Evolutionary conservation across 75 land plant genomes (phyloP), one percentile per base, ranked within the genome.

Genomic region (Picea glauca): DNA sequence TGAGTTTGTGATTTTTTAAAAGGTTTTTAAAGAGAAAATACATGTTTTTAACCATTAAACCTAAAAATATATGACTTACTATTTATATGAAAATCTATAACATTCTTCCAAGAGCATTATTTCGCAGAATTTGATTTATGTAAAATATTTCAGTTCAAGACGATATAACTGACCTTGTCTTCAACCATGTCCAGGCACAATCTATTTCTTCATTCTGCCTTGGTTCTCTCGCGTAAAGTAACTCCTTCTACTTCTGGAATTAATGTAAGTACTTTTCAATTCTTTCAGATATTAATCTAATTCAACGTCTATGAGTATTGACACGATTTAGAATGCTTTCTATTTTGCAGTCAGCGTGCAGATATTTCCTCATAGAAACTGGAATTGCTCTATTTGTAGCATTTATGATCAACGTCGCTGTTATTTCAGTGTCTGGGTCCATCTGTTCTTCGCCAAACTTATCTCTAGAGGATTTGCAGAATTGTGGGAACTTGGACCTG

Each of bases 151-250:
- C n/a, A n/a, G n/a, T n/a, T n/a, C n/a, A n/a, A n/a, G n/a, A n/a
- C 6, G 0, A 46, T 46, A 46, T 7, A 46, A 46, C 50, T 46
- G 50, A 46, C 6, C 50, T 46, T 6, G 9, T 46, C 0, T 5
- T 46, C 50, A 7, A 46, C 74, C 12, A 56, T 57, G 13, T 61
- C 70, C 90, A 93, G 95, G 85, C 99, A 96, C 84, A 94, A 95
- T 79, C 81, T 96, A 1, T 96, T 92, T 64, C 86, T 96, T 15
- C 99, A 96, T 72, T 96, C 99, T 12, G 97, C 98, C 65, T 84
- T 96, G 26, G 97, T 96, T 62, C 91, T 94, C 1, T 91, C 98
- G 1, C 78, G 99, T 64, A 93, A 92, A 62, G 83, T 87, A 20
- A 89, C 98, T n/a, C 91, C 77, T 20, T 87, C 95, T 0, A 84